phyloP scores from a whole-genome alignment of 148 eudicot genomes.

The Chenopodium formosanum region DNA sequence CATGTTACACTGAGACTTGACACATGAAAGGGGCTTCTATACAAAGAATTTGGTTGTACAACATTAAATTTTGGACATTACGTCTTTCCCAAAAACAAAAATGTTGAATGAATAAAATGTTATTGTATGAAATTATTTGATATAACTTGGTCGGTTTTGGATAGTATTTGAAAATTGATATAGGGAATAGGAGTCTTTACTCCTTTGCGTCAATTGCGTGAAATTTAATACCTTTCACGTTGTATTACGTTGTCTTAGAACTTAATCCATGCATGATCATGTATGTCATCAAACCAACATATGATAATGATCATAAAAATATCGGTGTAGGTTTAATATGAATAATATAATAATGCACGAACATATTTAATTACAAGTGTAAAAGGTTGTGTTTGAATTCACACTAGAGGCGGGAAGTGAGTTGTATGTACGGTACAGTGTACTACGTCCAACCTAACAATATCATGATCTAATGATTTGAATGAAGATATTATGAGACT shows the following conservation, averaged over 20 bases:
- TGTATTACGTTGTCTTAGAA: not conserved
- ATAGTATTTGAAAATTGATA: not conserved
- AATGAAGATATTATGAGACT: too few relatives aligned
- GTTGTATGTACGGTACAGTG: too few relatives aligned
- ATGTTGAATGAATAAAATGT: not conserved
- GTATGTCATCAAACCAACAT: not conserved
- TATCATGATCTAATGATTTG: too few relatives aligned
- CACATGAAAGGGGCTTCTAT: not conserved
- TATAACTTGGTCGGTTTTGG: not conserved
- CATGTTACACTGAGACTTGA: not conserved
- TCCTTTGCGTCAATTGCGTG: not conserved
- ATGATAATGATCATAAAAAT: too few relatives aligned
- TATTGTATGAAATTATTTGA: not conserved
- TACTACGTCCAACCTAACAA: too few relatives aligned
- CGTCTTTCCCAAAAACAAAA: not conserved
- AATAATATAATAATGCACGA: too few relatives aligned
- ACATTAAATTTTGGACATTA: not conserved
- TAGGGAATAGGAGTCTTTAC: not conserved
- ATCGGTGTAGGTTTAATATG: too few relatives aligned
- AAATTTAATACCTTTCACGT: not conserved
- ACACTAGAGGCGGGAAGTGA: too few relatives aligned
- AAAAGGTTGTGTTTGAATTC: too few relatives aligned
- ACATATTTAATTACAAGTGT: too few relatives aligned
- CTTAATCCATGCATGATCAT: not conserved
- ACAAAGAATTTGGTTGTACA: not conserved